Conservation (phyloP, 2,329 filamentous ascomycete genomes). For the Ascochyta pisi region DNA sequence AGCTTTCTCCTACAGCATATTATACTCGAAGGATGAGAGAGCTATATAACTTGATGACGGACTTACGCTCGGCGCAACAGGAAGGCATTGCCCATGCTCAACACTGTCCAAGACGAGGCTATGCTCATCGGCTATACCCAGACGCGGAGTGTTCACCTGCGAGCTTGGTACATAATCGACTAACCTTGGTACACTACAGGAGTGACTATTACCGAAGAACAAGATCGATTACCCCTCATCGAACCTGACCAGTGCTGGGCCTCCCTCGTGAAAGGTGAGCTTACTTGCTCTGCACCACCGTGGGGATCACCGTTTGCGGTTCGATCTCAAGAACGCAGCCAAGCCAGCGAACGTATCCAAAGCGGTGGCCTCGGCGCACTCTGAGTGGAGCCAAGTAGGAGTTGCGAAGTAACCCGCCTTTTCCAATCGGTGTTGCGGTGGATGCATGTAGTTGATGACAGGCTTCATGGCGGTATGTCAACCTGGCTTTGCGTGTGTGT, state of each 20-base stretch:
- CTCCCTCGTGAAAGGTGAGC: too few relatives aligned
- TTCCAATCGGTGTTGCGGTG: background rate
- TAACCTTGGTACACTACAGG: conserved; percentile 4
- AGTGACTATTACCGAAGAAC: background rate
- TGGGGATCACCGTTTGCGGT: conserved; percentile 4
- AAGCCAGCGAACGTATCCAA: background rate
- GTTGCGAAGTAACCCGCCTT: background rate
- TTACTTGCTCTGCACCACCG: background rate
- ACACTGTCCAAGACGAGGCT: conserved; percentile 10
- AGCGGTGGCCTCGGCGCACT: background rate
- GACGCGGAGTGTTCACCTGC: conserved; percentile 6
- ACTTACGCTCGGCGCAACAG: conserved; percentile 9
- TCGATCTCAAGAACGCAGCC: background rate
- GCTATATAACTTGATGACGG: conserved; percentile 10
- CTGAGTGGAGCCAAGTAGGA: background rate
- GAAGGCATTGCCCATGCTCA: background rate
- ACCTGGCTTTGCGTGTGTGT: conserved; percentile 8
- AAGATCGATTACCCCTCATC: conserved; percentile 5
- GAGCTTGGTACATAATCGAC: background rate
- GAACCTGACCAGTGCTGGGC: background rate
- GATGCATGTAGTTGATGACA: conserved; percentile 2
- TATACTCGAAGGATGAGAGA: background rate
- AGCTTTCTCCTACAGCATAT: background rate
- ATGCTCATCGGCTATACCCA: conserved; percentile 4
- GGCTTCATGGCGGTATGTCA: conserved; percentile 6